Evolutionary conservation across 257 asterid genomes (phyloP), one percentile per base, ranked within the genome.

Genomic region (Primulina eburnea): DNA sequence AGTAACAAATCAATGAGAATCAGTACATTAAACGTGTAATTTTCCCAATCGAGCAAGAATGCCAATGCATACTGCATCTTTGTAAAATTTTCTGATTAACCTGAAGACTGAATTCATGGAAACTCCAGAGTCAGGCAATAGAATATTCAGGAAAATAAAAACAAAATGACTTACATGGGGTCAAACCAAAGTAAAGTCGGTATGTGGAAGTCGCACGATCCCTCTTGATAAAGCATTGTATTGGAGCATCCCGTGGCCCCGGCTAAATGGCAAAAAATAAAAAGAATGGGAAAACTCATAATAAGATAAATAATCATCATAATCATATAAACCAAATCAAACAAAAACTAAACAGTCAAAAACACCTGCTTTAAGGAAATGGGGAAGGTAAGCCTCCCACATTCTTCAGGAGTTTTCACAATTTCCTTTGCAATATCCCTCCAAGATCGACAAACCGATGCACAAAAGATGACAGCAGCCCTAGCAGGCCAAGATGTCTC

Each of bases 401-500:
- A 90, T 84, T 89, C 89, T 75, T 87, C 97, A 0, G 95, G 99
- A 34, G 96, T 89, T 84, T 81, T 93, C 74, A 93, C 99, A 70
- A 88, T 89, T 78, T 89, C 99, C 90, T 90, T 89, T 14, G 99
- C 89, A 69, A 93, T 71, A 64, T 82, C 90, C 75, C 99, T 90
- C 99, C 99, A 93, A n/a, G 97, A 84, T 75, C 85, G 87, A 80
- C 98, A 93, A 74, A 93, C 97, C 2, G 96, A 81, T 8, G 96
- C 99, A 78, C 97, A 93, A 70, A 81, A 93, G 71, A 93, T 83
- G 20, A 93, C 88, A 21, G 82, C 96, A 0, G 84, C 80, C 71
- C 98, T 85, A 17, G 94, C 96, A 37, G 98, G 98, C 97, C 97
- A 93, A n/a, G 90, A 87, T 7, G 90, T 81, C 79, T 89, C 98